Base-by-base conservation (phyloP, 2,329 filamentous ascomycete genomes). In the Scedosporium dehoogii region DNA sequence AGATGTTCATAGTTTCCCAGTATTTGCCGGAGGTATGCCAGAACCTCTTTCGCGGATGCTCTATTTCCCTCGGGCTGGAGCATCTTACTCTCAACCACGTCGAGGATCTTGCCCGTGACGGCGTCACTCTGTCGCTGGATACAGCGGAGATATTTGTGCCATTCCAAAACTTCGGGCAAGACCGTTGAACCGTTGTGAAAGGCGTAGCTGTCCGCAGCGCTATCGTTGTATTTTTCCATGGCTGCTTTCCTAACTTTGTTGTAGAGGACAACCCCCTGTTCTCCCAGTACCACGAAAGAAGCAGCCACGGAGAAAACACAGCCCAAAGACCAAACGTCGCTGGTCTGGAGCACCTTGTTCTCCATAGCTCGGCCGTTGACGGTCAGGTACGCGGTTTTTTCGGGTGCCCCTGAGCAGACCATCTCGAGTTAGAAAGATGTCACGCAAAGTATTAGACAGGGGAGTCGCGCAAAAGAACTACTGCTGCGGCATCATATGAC, bases 321-420 rank as follows among this genome's bases (percentile, higher is more conserved):
- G 0, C 72, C 73, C 6, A 74, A 64, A 2, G 75, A 76, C 76
- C 76, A 78, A 0, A 69, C 72, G 56, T 78, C 76, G 7, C 73
- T 75, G 1, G 64, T 66, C 62, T 73, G 73, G n/a, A 65, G 63
- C 1, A 73, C 67, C 1, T 53, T 23, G 53, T 38, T 38, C 33
- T 38, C 33, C 33, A 29, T 16, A 46, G 53, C 6, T 44, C 57
- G 63, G 7, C 10, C 12, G 1, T n/a, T 9, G 23, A 21, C 1
- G 2, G 33, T 62, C 38, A 62, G 53, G 3, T 29, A 51, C 4
- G 18, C 21, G 9, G 12, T n/a, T 18, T 57, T 57, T 57, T 57
- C 53, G 18, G 53, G 53, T 14, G 53, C 18, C 53, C 25, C 53
- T 57, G 14, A n/a, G 1, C 9, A 57, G 33, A 38, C 14, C 4